A percentile compares a stretch with the other conserved stretches of the same genome.
Conservation (phyloP, 148 eudicot genomes). For the Spergularia bocconei region DNA sequence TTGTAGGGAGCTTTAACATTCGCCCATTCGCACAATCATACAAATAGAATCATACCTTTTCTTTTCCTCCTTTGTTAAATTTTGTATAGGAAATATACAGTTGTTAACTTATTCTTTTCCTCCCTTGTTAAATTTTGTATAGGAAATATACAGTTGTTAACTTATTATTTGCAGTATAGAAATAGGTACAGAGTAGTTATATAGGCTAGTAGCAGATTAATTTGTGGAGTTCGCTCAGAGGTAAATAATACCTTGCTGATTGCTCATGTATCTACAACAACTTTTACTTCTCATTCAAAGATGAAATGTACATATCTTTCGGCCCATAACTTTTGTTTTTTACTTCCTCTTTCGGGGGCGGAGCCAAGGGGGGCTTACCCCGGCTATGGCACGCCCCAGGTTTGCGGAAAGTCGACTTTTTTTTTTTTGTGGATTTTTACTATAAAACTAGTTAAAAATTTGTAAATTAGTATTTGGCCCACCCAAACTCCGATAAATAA, state of each 20-base stretch:
- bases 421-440: too few relatives aligned
- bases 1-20: background rate
- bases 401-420: too few relatives aligned
- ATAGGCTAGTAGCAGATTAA: conserved; percentile 14
- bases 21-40: background rate
- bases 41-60: background rate
- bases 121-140: conserved; percentile 1
- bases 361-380: too few relatives aligned
- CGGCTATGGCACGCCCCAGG: too few relatives aligned
- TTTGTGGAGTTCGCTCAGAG: background rate
- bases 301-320: background rate
- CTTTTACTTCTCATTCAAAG: background rate
- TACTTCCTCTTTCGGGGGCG: too few relatives aligned
- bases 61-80: background rate
- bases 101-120: background rate
- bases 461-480: too few relatives aligned
- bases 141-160: conserved; percentile 11
- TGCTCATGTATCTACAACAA: conserved; percentile 11
- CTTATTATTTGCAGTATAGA: background rate
- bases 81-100: conserved; percentile 18
- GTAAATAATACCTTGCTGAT: conserved; percentile 8
- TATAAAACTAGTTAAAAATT: too few relatives aligned
- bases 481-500: too few relatives aligned
- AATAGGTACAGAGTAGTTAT: background rate
- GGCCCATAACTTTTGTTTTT: too few relatives aligned